Conservation (phyloP, 2,329 filamentous ascomycete genomes). For the Microascus cirrosus region DNA sequence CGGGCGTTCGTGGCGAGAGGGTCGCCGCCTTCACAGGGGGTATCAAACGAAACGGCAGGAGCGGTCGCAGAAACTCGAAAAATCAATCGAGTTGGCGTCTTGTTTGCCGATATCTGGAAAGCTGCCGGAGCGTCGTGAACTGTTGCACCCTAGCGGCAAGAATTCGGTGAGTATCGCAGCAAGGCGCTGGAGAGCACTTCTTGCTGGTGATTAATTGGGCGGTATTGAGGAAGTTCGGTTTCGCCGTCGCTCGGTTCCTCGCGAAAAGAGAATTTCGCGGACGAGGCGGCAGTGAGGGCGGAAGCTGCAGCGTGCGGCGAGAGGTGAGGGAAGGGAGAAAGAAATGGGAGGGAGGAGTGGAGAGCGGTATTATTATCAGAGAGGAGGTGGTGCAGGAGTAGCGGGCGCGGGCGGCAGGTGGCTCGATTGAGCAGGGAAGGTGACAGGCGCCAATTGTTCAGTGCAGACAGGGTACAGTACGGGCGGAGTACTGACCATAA, state of each 20-base stretch:
- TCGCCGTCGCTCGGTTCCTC: not conserved
- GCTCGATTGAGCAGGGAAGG: not conserved
- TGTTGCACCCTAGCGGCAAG: not conserved
- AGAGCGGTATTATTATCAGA: not conserved
- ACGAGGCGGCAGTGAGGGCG: not conserved
- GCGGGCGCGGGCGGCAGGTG: not conserved
- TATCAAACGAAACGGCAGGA: not conserved
- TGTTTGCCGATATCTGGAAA: not conserved
- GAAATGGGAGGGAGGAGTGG: not conserved
- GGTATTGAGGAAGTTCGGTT: not conserved
- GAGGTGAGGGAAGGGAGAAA: not conserved
- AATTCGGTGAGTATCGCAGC: not conserved
- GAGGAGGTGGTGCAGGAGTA: not conserved
- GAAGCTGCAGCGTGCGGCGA: not conserved
- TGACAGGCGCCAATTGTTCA: not conserved
- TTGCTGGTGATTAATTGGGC: not conserved
- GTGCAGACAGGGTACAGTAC: not conserved
- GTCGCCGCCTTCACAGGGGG: not conserved
- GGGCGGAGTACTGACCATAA: not conserved
- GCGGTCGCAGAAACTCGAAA: not conserved
- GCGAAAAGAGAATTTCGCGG: not conserved
- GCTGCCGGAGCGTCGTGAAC: not conserved
- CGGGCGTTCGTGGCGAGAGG: not conserved
- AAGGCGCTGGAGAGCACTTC: not conserved
- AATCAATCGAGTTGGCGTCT: not conserved